Percentiles rank a stretch among this genome's conserved stretches.
These are phyloP conservation scores for Calocera viscosa DNA, from an alignment of 768 basidiomycete species.

Conservation along the genomic window DNA sequence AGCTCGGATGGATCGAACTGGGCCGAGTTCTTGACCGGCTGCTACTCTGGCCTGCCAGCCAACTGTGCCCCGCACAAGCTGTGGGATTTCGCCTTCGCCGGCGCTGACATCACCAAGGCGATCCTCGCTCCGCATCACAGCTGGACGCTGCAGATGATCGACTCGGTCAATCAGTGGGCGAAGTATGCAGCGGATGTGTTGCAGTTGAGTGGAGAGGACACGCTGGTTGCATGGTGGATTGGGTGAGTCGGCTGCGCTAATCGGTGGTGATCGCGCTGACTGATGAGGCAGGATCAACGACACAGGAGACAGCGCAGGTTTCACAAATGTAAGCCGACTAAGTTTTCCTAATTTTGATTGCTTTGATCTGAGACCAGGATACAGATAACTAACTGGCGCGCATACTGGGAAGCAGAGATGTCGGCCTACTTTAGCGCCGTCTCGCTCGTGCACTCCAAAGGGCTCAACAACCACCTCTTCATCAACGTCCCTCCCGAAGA, in stretches of 20 bases:
- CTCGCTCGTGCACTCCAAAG: slow-evolving; percentile 14
- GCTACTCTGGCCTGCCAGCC: slow-evolving; percentile 35
- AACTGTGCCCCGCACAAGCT: slow-evolving; percentile 34
- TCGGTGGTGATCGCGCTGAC: neutral
- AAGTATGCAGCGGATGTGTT: slow-evolving; percentile 35
- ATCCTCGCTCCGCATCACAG: slow-evolving; percentile 40
- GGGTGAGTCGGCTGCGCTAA: slow-evolving; percentile 21
- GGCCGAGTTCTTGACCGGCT: slow-evolving; percentile 46
- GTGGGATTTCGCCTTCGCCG: slow-evolving; percentile 48
- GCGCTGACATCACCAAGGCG: slow-evolving; percentile 31
- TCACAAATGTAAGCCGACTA: slow-evolving; percentile 24
- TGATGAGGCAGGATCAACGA: slow-evolving; percentile 33
- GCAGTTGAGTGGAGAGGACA: slow-evolving; percentile 34
- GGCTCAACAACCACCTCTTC: slow-evolving; percentile 35
- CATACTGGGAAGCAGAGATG: slow-evolving; percentile 43
- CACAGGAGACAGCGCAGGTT: slow-evolving; percentile 39
- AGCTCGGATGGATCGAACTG: slow-evolving; percentile 45
- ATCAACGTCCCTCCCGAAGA: slow-evolving; percentile 46
- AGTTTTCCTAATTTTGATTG: too few species aligned
- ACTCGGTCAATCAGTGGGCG: slow-evolving; percentile 41
- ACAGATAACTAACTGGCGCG: slow-evolving; percentile 38
- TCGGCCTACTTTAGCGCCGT: slow-evolving; percentile 39
- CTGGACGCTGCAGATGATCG: slow-evolving; percentile 37
- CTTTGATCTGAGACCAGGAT: too few species aligned
- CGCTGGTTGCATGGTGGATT: slow-evolving; percentile 45